phyloP scores from a whole-genome alignment of 495 filamentous ascomycete genomes.

The Podospora tetraspora region DNA sequence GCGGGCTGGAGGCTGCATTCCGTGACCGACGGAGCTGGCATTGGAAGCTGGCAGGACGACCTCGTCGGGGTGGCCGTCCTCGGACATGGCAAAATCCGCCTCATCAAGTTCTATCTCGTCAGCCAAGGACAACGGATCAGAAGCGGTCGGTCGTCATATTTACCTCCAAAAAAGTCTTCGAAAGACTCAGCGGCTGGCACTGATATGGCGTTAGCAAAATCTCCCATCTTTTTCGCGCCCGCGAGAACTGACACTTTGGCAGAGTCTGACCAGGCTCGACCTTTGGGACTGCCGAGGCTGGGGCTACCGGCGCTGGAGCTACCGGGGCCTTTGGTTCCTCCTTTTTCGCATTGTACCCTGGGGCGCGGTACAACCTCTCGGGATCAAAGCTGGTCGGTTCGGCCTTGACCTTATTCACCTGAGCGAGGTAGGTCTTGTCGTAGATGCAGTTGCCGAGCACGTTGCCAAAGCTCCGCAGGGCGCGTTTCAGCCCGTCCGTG shows the following conservation, averaged over 20 bases:
- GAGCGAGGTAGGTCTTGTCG: constrained; percentile 85
- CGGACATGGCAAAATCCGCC: constrained; percentile 59
- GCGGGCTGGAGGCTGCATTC: constrained; percentile 36
- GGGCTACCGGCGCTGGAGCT: too few relatives aligned
- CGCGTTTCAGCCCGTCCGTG: constrained; percentile 86
- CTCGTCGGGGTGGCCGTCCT: constrained; percentile 61
- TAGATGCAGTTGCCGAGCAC: constrained; percentile 96
- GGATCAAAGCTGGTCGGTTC: constrained; percentile 63
- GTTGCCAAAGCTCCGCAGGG: constrained; percentile 90
- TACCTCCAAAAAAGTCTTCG: constrained; percentile 70
- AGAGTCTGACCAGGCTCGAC: background rate
- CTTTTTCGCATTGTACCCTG: constrained; percentile 61
- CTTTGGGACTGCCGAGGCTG: background rate
- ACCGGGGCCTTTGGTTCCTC: constrained; percentile 27
- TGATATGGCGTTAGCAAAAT: background rate
- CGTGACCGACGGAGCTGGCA: constrained; percentile 12
- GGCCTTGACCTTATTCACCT: constrained; percentile 77
- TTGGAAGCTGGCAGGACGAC: constrained; percentile 36
- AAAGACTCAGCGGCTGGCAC: constrained; percentile 30
- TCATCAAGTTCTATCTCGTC: constrained; percentile 58
- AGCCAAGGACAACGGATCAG: background rate
- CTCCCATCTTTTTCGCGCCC: background rate
- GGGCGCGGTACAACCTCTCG: constrained; percentile 72
- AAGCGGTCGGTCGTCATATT: constrained; percentile 21
- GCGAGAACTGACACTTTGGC: background rate